Evolutionary conservation across 805 yeast genomes (phyloP).

Genomic region (Wickerhamomyces tratensis): DNA sequence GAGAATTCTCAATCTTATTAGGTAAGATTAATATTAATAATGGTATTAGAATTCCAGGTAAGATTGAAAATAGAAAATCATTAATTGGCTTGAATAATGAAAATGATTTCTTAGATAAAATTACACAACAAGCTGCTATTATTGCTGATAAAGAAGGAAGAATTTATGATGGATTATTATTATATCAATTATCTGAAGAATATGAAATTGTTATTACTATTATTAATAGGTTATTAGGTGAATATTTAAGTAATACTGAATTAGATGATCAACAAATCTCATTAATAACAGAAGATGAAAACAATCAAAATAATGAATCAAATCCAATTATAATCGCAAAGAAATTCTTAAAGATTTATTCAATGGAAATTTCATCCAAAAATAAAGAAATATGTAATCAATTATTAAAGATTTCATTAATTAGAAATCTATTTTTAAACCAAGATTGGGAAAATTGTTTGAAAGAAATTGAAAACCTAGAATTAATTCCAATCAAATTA

Average conservation of each 20-base stretch:
- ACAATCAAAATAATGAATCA: slow-evolving; percentile 32
- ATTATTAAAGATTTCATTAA: slow-evolving; percentile 56
- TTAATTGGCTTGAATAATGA: slow-evolving; percentile 46
- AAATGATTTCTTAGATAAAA: slow-evolving; percentile 51
- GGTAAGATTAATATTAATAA: slow-evolving; percentile 75
- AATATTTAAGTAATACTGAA: slow-evolving; percentile 62
- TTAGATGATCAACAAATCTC: slow-evolving; percentile 38
- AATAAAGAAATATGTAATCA: slow-evolving; percentile 57
- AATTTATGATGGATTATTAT: slow-evolving; percentile 69
- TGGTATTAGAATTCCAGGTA: slow-evolving; percentile 75
- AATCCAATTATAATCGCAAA: slow-evolving; percentile 29
- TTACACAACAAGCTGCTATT: slow-evolving; percentile 77
- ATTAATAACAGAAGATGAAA: slow-evolving; percentile 2
- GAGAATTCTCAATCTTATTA: slow-evolving; percentile 71
- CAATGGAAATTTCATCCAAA: slow-evolving; percentile 47
- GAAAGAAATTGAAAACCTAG: slow-evolving; percentile 44
- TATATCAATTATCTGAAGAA: slow-evolving; percentile 85
- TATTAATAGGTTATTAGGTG: slow-evolving; percentile 71
- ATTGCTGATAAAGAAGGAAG: slow-evolving; percentile 91
- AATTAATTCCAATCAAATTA: slow-evolving; percentile 52
- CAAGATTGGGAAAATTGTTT: slow-evolving; percentile 54
- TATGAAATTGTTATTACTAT: slow-evolving; percentile 70
- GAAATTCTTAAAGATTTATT: slow-evolving; percentile 33
- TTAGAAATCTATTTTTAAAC: slow-evolving; percentile 48
- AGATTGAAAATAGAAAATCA: slow-evolving; percentile 67